phyloP scores from a whole-genome alignment of 768 basidiomycete species.

The Vishniacozyma victoriae region DNA sequence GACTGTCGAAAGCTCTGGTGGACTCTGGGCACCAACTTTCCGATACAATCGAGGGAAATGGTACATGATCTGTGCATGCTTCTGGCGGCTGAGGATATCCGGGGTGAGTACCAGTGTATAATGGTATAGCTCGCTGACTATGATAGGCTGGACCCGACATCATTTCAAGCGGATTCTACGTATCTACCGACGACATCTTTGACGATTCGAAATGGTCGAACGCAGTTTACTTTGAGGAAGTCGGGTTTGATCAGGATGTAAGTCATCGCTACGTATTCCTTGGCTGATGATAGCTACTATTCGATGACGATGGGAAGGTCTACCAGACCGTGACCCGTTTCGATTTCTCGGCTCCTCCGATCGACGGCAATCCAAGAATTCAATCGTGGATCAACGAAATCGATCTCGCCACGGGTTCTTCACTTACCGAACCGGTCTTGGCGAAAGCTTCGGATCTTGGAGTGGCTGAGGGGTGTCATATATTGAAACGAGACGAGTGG shows the following conservation, averaged over 20 bases:
- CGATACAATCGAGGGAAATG: constrained; percentile 18
- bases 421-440: constrained; percentile 8
- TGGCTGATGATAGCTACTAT: not conserved
- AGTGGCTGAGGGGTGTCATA: constrained; percentile 39
- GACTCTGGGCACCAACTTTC: constrained; percentile 28
- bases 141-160: not conserved
- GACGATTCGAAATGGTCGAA: constrained; percentile 20
- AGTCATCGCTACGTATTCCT: not conserved
- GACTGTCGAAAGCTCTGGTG: constrained; percentile 10
- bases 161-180: constrained; percentile 19
- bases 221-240: constrained; percentile 18
- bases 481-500: constrained; percentile 26
- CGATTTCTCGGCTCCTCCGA: not conserved
- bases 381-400: constrained; percentile 9
- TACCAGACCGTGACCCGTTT: not conserved
- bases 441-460: constrained; percentile 5
- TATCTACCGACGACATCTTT: constrained; percentile 24
- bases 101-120: not conserved
- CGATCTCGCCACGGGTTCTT: constrained; percentile 10
- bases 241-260: constrained; percentile 25
- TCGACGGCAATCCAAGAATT: not conserved
- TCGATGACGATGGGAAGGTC: not conserved
- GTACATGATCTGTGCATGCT: constrained; percentile 12
- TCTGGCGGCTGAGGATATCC: not conserved
- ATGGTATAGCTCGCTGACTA: not conserved